A percentile compares a stretch with the other conserved stretches of the same genome.
These are phyloP conservation scores for Coemansia sp. DNA, from an alignment of 192 early-diverging fungal genomes.

Conservation along the genomic window DNA sequence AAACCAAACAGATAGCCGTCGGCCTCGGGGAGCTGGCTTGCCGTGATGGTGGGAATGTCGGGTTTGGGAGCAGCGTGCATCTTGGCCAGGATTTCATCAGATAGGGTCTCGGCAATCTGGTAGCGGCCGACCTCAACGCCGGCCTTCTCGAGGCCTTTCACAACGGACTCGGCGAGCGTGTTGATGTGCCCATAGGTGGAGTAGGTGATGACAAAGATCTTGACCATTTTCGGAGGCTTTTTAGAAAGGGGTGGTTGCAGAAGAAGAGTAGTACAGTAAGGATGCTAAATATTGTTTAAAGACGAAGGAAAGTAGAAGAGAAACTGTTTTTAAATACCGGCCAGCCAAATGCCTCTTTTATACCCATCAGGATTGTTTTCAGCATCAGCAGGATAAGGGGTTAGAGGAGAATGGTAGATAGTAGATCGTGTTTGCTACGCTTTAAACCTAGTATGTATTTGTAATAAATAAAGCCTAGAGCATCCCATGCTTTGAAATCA, in stretches of 20 bases:
- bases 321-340: neutral
- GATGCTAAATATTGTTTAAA: neutral
- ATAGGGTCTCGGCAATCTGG: constrained; percentile 65
- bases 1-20: constrained; percentile 73
- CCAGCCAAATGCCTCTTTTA: neutral
- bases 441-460: no score
- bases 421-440: no score
- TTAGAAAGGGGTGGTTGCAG: no score
- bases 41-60: constrained; percentile 58
- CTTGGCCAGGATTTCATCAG: constrained; percentile 66
- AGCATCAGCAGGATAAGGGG: no score
- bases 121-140: constrained; percentile 57
- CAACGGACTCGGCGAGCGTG: constrained; percentile 61
- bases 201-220: constrained; percentile 70
- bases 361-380: neutral
- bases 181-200: constrained; percentile 73
- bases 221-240: constrained; percentile 36
- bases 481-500: neutral
- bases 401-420: no score
- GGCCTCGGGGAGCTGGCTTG: constrained; percentile 58
- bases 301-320: neutral
- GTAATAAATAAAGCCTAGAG: neutral
- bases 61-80: constrained; percentile 63
- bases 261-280: no score
- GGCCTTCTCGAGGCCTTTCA: constrained; percentile 62